Percentiles rank a stretch among this genome's conserved stretches.
These are phyloP conservation scores for Eucalyptus lansdowneana DNA, from an alignment of 345 rosid species.

Conservation along the genomic window DNA sequence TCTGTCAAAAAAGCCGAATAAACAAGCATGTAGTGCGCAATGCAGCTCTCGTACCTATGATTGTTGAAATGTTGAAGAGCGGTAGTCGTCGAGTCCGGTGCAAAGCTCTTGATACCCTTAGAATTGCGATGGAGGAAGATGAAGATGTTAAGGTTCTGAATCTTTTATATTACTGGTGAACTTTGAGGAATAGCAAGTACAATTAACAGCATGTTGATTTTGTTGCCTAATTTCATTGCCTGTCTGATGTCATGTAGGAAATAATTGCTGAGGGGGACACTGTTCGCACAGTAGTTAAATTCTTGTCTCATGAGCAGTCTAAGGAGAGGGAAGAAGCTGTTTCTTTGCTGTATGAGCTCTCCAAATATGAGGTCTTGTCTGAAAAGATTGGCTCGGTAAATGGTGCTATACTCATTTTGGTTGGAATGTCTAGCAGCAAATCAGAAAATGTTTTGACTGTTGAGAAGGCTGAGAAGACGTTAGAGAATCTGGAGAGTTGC, in stretches of 20 bases:
- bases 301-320: constrained; percentile 59
- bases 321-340: constrained; percentile 88
- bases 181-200: background rate
- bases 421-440: constrained; percentile 86
- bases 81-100: constrained; percentile 64
- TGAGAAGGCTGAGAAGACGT: constrained; percentile 74
- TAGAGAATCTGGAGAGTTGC: constrained; percentile 62
- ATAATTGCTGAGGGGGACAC: constrained; percentile 84
- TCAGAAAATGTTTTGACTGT: constrained; percentile 74
- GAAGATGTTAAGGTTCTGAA: constrained; percentile 61
- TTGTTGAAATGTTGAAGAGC: constrained; percentile 67
- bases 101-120: constrained; percentile 69
- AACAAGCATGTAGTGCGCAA: constrained; percentile 50
- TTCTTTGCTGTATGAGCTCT: constrained; percentile 72
- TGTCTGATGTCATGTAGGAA: constrained; percentile 28
- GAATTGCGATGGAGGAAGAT: constrained; percentile 68
- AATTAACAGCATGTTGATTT: background rate
- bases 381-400: constrained; percentile 86
- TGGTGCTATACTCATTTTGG: constrained; percentile 87
- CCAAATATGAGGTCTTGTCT: constrained; percentile 69
- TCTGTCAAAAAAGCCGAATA: constrained; percentile 41
- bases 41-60: constrained; percentile 62
- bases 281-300: constrained; percentile 85
- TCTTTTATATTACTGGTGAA: background rate
- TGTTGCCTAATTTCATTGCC: background rate